These are phyloP conservation scores for Pichia occidentalis DNA, from an alignment of 805 yeast genomes.

Conservation along the genomic window DNA sequence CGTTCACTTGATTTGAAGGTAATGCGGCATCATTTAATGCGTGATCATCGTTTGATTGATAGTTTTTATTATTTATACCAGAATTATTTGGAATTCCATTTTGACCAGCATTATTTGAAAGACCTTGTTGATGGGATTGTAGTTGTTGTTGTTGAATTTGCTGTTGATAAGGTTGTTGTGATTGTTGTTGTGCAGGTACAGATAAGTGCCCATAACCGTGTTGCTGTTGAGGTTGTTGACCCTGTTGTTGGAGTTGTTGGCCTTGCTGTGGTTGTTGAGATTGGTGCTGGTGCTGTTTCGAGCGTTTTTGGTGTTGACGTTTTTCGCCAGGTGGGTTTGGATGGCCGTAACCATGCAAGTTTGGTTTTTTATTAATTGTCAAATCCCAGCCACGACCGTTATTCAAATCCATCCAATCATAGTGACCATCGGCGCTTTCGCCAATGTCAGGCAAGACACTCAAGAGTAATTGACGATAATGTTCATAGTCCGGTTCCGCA, in stretches of 20 bases:
- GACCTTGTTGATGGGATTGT: constrained; percentile 5
- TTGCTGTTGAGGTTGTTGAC: too few relatives aligned
- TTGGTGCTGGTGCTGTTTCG: constrained; percentile 25
- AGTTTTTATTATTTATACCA: constrained; percentile 2
- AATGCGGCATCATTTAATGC: constrained; percentile 1
- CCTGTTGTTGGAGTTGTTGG: constrained; percentile 1
- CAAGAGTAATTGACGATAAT: constrained; percentile 69
- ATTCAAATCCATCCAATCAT: constrained; percentile 97
- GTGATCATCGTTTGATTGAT: constrained; percentile 2
- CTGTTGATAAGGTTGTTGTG: constrained; percentile 3
- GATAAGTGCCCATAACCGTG: too few relatives aligned
- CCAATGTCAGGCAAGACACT: constrained; percentile 69
- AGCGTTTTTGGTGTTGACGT: constrained; percentile 37
- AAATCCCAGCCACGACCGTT: constrained; percentile 97
- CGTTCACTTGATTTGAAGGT: constrained; percentile 11
- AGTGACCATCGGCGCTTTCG: constrained; percentile 75
- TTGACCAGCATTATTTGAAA: constrained; percentile 16
- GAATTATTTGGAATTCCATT: constrained; percentile 10
- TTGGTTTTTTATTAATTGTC: constrained; percentile 81
- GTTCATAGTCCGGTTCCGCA: constrained; percentile 90
- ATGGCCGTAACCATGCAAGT: constrained; percentile 92
- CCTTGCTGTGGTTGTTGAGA: constrained; percentile 2
- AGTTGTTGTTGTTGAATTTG: constrained; percentile 6
- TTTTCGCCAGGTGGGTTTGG: constrained; percentile 73
- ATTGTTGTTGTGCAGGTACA: constrained; percentile 20